Base-by-base conservation (phyloP, 352 stramenopile species). In the Globisporangium alternatum region DNA sequence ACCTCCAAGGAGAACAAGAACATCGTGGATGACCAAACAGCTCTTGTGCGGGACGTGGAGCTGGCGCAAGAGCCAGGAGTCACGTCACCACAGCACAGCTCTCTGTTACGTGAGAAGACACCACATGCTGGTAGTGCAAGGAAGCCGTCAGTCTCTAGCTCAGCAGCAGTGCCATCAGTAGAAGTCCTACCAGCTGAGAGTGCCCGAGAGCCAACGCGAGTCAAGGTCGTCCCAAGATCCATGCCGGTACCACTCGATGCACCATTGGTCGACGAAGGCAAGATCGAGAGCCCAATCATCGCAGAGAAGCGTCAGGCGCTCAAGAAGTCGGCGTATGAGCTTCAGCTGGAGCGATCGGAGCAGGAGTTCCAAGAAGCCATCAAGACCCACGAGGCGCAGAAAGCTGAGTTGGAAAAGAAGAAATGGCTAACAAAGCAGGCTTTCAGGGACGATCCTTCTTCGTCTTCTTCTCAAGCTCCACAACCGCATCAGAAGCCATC, bases 321-420 rank as follows among this genome's bases (percentile, higher is more conserved):
- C 21, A 68, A 51, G 22, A 80, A 79, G 22, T 78, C 77, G n/a
- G 70, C 67, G 9, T 83, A 77, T 17, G 66, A 81, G 13, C 52
- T 78, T 44, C 75, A 86, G 54, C 65, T 83, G 10, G 70, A 83
- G 67, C 68, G 69, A 15, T 86, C 77, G 1, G 71, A 86, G 48
- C 75, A 67, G 9, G 73, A 66, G 55, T 83, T 77, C 35, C 70
- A 86, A 41, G 75, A 81, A 2, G 75, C 73, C 0, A 33, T 80
- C 30, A 68, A 67, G 8, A 77, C 62, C 2, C 75, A 81, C 44
- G 73, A 80, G 45, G 68, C 70, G 9, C 72, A 82, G 33, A 80
- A 75, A 41, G 55, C 60, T 2, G 77, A 66, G 21, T 63, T 72
- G n/a, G 68, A 77, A 54, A 78, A 80, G 56, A 76, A 76, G n/a